These are phyloP conservation scores for Ogataea dorogensis DNA, from an alignment of 805 yeast genomes.

Conservation along the genomic window DNA sequence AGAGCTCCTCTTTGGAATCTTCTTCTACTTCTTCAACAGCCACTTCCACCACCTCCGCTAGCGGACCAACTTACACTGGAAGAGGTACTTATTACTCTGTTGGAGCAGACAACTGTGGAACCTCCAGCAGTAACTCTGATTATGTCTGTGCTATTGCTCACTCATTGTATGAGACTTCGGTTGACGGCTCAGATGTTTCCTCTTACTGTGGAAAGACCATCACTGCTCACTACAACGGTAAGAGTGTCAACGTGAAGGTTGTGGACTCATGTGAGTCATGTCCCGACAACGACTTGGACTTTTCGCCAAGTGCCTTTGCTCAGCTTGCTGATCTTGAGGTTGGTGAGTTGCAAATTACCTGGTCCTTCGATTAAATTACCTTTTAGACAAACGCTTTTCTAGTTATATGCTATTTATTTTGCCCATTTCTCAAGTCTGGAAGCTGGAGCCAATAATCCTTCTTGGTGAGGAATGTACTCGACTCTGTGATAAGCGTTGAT, in stretches of 20 bases:
- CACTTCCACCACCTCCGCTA: slow-evolving; percentile 3
- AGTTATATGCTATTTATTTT: slow-evolving; percentile 32
- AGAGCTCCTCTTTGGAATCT: neutral
- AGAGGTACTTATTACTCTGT: slow-evolving; percentile 50
- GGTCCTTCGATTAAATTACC: slow-evolving; percentile 39
- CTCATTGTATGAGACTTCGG: slow-evolving; percentile 35
- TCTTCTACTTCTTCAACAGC: slow-evolving; percentile 7
- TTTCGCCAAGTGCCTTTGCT: slow-evolving; percentile 52
- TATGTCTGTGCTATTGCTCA: slow-evolving; percentile 50
- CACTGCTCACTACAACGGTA: slow-evolving; percentile 45
- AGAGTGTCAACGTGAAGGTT: slow-evolving; percentile 50
- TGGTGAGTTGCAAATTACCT: slow-evolving; percentile 47
- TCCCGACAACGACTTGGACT: slow-evolving; percentile 44
- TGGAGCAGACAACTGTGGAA: slow-evolving; percentile 52
- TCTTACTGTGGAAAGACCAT: slow-evolving; percentile 51
- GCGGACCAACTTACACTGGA: slow-evolving; percentile 35
- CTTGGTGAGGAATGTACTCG: slow-evolving; percentile 75
- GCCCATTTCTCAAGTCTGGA: slow-evolving; percentile 59
- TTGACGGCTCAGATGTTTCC: slow-evolving; percentile 28
- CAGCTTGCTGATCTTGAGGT: slow-evolving; percentile 43
- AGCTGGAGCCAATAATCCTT: slow-evolving; percentile 63
- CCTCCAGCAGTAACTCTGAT: slow-evolving; percentile 39
- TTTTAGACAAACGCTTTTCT: neutral
- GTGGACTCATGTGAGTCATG: slow-evolving; percentile 56
- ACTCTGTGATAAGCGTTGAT: slow-evolving; percentile 80